Percentiles rank a stretch among this genome's conserved stretches.
These are phyloP conservation scores for Penicillium verhagenii DNA, from an alignment of 495 filamentous ascomycete species.

Conservation along the genomic window DNA sequence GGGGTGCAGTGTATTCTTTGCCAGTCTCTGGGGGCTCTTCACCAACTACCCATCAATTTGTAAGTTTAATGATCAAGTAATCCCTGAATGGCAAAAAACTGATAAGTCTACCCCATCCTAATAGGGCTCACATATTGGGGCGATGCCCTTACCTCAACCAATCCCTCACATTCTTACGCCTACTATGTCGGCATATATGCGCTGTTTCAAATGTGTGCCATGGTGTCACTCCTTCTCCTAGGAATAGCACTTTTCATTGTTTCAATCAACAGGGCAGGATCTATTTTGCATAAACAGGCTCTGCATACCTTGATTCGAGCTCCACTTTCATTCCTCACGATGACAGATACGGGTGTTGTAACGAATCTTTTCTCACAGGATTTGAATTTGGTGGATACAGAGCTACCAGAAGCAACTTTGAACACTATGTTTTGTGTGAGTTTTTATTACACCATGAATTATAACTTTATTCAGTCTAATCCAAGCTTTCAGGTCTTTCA, in stretches of 20 bases:
- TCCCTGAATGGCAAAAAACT: background rate
- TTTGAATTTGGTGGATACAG: background rate
- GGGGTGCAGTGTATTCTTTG: constrained; percentile 18
- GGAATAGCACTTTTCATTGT: background rate
- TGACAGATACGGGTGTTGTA: background rate
- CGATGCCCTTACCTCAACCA: constrained; percentile 21
- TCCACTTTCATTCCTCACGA: background rate
- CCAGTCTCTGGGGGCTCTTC: constrained; percentile 28
- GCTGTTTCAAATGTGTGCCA: constrained; percentile 21
- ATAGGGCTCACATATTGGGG: constrained; percentile 36
- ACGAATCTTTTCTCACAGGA: constrained; percentile 1
- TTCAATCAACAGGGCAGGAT: background rate
- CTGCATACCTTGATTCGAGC: background rate
- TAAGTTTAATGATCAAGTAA: background rate
- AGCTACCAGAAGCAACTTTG: constrained; percentile 1
- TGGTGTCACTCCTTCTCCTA: constrained; percentile 10
- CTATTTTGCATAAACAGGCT: background rate
- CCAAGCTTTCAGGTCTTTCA: background rate
- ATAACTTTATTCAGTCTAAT: background rate
- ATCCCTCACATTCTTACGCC: constrained; percentile 25
- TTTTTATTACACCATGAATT: background rate
- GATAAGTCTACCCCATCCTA: background rate
- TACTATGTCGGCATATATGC: constrained; percentile 38
- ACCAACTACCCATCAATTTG: constrained; percentile 37
- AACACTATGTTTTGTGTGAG: background rate